These are phyloP conservation scores for Nepenthes gracilis DNA, from an alignment of 148 eudicot species.

Conservation along the genomic window DNA sequence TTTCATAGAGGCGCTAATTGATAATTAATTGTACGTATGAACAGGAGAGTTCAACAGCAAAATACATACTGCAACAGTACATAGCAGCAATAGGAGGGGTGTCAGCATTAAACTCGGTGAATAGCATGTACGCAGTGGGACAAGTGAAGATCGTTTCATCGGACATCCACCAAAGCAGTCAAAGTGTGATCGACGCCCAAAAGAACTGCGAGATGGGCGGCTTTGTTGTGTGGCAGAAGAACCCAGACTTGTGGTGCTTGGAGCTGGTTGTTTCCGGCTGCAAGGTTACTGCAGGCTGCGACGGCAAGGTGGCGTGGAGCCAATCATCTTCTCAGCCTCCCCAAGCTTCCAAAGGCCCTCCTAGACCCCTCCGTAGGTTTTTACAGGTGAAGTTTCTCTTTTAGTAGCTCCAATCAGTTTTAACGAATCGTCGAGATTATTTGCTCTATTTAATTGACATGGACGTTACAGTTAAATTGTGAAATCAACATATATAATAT, in stretches of 20 bases:
- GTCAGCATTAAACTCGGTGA: constrained; percentile 23
- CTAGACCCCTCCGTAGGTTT: constrained; percentile 85
- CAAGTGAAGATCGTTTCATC: constrained; percentile 44
- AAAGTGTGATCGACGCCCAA: constrained; percentile 41
- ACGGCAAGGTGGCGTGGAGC: constrained; percentile 94
- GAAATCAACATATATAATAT: no score
- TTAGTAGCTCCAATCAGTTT: not conserved
- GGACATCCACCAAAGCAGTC: constrained; percentile 19
- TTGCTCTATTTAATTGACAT: no score
- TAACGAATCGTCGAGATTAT: no score
- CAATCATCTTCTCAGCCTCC: constrained; percentile 93
- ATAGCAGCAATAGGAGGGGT: constrained; percentile 25
- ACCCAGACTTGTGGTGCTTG: constrained; percentile 79
- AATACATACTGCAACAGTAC: constrained; percentile 63
- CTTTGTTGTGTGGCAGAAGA: constrained; percentile 81
- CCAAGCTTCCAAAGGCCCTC: constrained; percentile 87
- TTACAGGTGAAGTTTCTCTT: constrained; percentile 45
- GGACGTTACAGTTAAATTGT: no score
- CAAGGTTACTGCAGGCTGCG: constrained; percentile 91
- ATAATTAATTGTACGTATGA: not conserved
- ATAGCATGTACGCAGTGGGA: constrained; percentile 61
- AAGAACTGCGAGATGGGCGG: constrained; percentile 66
- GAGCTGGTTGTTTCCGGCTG: constrained; percentile 77
- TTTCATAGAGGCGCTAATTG: not conserved
- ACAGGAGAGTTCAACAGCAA: constrained; percentile 60